Percentiles rank a stretch among this genome's conserved stretches.
Conservation (phyloP, 768 basidiomycete genomes). For the Phylloporus sp. region DNA sequence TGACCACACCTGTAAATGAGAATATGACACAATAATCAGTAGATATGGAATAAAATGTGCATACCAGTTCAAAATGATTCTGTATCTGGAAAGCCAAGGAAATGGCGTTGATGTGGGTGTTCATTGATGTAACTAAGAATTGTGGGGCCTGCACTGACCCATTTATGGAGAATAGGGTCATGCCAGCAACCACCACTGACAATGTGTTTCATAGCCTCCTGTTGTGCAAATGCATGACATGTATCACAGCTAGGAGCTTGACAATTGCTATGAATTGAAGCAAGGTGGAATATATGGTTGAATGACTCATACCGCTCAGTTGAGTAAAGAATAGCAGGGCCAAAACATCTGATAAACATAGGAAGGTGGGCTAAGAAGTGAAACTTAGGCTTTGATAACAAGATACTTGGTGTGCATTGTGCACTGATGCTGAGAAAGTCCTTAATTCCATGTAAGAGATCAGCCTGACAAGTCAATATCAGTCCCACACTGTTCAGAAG, state of each 20-base stretch:
- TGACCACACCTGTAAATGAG: too few species aligned
- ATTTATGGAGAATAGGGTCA: background rate
- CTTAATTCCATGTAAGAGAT: slow-evolving; percentile 16
- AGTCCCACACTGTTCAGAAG: background rate
- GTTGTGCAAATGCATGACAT: slow-evolving; percentile 8
- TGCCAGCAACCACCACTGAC: slow-evolving; percentile 11
- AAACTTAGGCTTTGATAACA: slow-evolving; percentile 30
- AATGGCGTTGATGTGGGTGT: slow-evolving; percentile 2
- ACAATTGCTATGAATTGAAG: slow-evolving; percentile 27
- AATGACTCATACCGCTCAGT: slow-evolving; percentile 31
- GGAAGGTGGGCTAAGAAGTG: slow-evolving; percentile 20
- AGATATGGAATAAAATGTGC: background rate
- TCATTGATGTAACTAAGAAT: slow-evolving; percentile 2
- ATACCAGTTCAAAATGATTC: background rate
- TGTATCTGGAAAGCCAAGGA: slow-evolving; percentile 1
- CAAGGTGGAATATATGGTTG: slow-evolving; percentile 23
- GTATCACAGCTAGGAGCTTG: slow-evolving; percentile 1
- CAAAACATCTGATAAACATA: too few species aligned
- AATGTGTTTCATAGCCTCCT: slow-evolving; percentile 17
- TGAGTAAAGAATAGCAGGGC: background rate
- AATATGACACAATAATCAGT: too few species aligned
- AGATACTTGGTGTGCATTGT: slow-evolving; percentile 24
- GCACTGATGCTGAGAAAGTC: slow-evolving; percentile 19
- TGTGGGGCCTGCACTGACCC: slow-evolving; percentile 2
- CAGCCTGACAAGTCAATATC: too few species aligned